Conservation (phyloP, 2,329 filamentous ascomycete species). For the Scopulariopsis brevicaulis region DNA sequence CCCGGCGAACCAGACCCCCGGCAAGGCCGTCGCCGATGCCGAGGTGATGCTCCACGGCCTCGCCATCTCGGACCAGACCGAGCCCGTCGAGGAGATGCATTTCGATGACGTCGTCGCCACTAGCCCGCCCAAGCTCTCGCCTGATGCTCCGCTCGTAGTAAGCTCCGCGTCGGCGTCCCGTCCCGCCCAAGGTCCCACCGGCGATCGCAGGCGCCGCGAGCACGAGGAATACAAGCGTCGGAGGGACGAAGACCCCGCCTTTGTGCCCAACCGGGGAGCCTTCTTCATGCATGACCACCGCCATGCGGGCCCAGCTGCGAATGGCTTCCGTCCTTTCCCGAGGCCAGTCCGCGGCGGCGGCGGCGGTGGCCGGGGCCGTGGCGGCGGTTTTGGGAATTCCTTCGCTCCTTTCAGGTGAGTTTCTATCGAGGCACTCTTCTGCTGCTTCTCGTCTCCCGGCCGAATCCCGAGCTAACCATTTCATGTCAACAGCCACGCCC, state of each 20-base stretch:
- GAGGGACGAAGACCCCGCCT: constrained; percentile 79
- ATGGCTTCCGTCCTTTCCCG: constrained; percentile 60
- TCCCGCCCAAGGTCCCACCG: constrained; percentile 42
- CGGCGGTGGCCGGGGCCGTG: constrained; percentile 46
- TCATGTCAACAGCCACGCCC: constrained; percentile 15
- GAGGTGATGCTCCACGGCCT: constrained; percentile 48
- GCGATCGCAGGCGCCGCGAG: constrained; percentile 67
- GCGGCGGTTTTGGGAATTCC: constrained; percentile 41
- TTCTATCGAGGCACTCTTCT: constrained; percentile 1
- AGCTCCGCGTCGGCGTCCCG: constrained; percentile 37
- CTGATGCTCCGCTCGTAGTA: constrained; percentile 39
- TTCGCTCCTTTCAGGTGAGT: constrained; percentile 56
- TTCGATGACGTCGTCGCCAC: constrained; percentile 27
- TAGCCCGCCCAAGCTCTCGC: constrained; percentile 11
- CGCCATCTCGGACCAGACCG: constrained; percentile 27
- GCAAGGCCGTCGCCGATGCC: constrained; percentile 34
- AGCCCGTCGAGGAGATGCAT: constrained; percentile 30
- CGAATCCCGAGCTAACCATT: constrained; percentile 12
- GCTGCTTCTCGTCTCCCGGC: neutral
- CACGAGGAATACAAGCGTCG: constrained; percentile 86
- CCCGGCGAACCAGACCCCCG: constrained; percentile 7
- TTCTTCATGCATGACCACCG: constrained; percentile 98
- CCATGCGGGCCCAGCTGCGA: constrained; percentile 63
- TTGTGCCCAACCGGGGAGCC: constrained; percentile 85
- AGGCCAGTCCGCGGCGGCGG: constrained; percentile 54